Evolutionary conservation across 768 basidiomycete genomes (phyloP).

Genomic region (Hygrocybe coccinea): DNA sequence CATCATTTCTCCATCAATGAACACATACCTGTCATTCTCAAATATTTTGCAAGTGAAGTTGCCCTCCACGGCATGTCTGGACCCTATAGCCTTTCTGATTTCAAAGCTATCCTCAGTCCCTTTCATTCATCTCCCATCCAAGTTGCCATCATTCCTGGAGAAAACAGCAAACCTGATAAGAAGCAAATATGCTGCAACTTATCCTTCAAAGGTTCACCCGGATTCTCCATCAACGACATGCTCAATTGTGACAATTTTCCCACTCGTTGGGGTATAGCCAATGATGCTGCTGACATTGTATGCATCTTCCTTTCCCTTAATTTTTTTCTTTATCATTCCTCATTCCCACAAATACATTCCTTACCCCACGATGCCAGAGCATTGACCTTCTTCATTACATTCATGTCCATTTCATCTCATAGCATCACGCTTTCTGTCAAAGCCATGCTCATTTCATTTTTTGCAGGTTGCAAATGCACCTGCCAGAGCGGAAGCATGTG

Average conservation of each 20-base stretch:
- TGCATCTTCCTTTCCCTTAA: slow-evolving; percentile 4
- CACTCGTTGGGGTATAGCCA: slow-evolving; percentile 19
- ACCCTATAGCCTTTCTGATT: slow-evolving; percentile 15
- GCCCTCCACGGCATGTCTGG: slow-evolving; percentile 12
- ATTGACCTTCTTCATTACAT: background rate
- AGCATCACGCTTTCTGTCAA: background rate
- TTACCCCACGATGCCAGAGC: background rate
- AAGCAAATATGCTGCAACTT: slow-evolving; percentile 17
- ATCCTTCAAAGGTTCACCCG: slow-evolving; percentile 13
- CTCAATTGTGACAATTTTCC: slow-evolving; percentile 22
- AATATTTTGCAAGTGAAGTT: slow-evolving; percentile 15
- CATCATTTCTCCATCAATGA: slow-evolving; percentile 13
- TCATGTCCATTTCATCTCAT: slow-evolving; percentile 1
- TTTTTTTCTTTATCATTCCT: background rate
- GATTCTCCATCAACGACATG: slow-evolving; percentile 19
- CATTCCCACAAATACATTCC: background rate
- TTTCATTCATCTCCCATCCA: slow-evolving; percentile 21
- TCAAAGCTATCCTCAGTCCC: slow-evolving; percentile 21
- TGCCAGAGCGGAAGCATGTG: slow-evolving; percentile 24
- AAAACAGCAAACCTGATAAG: slow-evolving; percentile 17
- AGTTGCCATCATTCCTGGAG: slow-evolving; percentile 1
- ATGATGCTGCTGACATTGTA: slow-evolving; percentile 14
- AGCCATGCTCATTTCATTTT: background rate
- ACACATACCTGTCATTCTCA: slow-evolving; percentile 5
- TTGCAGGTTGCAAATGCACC: slow-evolving; percentile 24